Conservation (phyloP, 352 stramenopile species). For the Globisporangium spinosum region DNA sequence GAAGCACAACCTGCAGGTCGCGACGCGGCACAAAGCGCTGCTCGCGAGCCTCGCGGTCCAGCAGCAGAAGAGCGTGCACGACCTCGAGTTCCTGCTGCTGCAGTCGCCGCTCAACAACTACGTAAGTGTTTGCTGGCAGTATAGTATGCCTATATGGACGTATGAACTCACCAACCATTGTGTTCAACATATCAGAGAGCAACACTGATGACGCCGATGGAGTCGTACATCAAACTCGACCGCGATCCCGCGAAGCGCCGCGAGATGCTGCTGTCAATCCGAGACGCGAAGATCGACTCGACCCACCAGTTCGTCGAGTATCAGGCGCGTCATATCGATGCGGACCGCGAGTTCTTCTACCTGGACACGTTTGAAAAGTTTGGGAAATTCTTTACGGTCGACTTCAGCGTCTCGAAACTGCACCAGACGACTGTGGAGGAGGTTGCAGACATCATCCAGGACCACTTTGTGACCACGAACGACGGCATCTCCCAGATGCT, state of each 20-base stretch:
- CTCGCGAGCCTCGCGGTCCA: conserved; percentile 31
- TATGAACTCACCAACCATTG: neutral
- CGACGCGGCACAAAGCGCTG: conserved; percentile 26
- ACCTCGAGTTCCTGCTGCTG: conserved; percentile 35
- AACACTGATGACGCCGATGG: conserved; percentile 69
- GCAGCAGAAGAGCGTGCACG: conserved; percentile 42
- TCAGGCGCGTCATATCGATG: conserved; percentile 46
- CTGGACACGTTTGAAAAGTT: conserved; percentile 65
- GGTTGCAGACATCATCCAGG: conserved; percentile 47
- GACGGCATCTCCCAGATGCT: conserved; percentile 52
- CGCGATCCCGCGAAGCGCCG: conserved; percentile 37
- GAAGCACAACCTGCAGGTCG: conserved; percentile 26
- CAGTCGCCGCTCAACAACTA: conserved; percentile 54
- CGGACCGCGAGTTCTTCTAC: conserved; percentile 58
- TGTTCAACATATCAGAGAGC: conserved; percentile 29
- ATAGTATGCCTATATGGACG: neutral
- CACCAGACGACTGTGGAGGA: conserved; percentile 37
- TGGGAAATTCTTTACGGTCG: conserved; percentile 65
- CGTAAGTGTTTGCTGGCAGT: conserved; percentile 26
- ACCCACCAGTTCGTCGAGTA: conserved; percentile 40
- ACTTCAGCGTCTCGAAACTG: conserved; percentile 59
- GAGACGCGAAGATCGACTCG: conserved; percentile 46
- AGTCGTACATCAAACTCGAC: conserved; percentile 52
- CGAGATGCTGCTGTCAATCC: conserved; percentile 37
- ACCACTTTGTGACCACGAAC: conserved; percentile 53